These are phyloP conservation scores for Hura crepitans DNA, from an alignment of 441 rosid species.

Conservation along the genomic window DNA sequence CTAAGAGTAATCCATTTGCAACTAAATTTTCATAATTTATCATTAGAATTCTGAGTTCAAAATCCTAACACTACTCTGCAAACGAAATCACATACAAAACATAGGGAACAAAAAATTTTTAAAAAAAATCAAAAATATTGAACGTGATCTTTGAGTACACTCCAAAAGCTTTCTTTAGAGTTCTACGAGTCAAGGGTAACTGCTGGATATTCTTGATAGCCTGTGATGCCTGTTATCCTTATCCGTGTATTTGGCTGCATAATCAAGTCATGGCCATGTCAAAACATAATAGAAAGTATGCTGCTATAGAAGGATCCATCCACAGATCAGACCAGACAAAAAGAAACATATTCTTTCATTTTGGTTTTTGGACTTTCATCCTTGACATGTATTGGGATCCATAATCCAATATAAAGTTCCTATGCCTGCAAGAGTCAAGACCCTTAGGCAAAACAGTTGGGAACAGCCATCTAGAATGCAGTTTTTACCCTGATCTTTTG, in stretches of 20 bases:
- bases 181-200: conserved; percentile 45
- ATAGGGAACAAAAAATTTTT: not conserved
- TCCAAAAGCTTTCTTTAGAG: conserved; percentile 1
- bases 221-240: conserved; percentile 76
- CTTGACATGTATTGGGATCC: not conserved
- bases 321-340: not conserved
- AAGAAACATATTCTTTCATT: not conserved
- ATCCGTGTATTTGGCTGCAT: conserved; percentile 88
- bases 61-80: conserved; percentile 3
- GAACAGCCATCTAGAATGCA: not conserved
- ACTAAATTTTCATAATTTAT: not conserved
- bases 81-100: conserved; percentile 29
- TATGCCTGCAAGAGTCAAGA: not conserved
- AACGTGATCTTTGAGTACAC: not conserved
- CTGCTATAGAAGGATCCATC: conserved; percentile 3
- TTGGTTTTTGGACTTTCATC: not conserved
- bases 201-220: conserved; percentile 70
- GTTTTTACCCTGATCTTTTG: not conserved
- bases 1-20: conserved; percentile 1
- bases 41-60: not conserved
- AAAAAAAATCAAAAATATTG: not conserved
- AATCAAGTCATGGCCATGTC: not conserved
- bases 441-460: not conserved
- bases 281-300: not conserved
- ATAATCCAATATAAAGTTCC: not conserved